phyloP scores from a whole-genome alignment of 129 eudicot genomes.

The Pittosporum tobira region DNA sequence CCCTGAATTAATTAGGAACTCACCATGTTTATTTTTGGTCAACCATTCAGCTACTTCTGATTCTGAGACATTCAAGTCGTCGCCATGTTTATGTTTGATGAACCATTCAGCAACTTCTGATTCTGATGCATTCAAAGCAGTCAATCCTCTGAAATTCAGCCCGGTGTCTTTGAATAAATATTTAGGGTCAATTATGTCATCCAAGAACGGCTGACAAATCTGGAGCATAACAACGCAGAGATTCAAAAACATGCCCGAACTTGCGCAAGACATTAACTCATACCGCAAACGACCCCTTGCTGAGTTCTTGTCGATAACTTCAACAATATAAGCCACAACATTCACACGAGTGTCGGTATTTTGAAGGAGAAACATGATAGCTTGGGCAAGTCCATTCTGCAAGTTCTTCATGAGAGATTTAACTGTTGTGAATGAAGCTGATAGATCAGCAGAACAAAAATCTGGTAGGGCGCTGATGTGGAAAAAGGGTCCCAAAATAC shows the following conservation, averaged over 20 bases:
- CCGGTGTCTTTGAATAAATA: slow-evolving; percentile 64
- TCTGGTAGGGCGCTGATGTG: slow-evolving; percentile 97
- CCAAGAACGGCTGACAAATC: slow-evolving; percentile 87
- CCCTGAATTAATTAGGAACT: slow-evolving; percentile 80
- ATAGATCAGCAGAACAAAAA: slow-evolving; percentile 88
- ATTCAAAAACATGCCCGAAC: slow-evolving; percentile 96
- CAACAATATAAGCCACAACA: slow-evolving; percentile 70
- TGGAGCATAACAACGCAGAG: slow-evolving; percentile 95
- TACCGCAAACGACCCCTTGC: slow-evolving; percentile 85
- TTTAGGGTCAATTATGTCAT: slow-evolving; percentile 87
- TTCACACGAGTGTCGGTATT: slow-evolving; percentile 72
- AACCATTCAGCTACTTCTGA: too few relatives aligned
- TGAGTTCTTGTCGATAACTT: slow-evolving; percentile 78
- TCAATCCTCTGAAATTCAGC: slow-evolving; percentile 72
- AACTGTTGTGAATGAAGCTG: slow-evolving; percentile 85
- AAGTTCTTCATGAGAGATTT: slow-evolving; percentile 74
- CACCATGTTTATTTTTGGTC: slow-evolving; percentile 42
- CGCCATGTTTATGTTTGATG: slow-evolving; percentile 22
- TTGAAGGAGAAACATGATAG: slow-evolving; percentile 64
- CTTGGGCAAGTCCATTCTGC: slow-evolving; percentile 71
- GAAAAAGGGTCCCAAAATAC: slow-evolving; percentile 91
- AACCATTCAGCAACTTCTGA: slow-evolving; percentile 83
- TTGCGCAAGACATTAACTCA: slow-evolving; percentile 55
- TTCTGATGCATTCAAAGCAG: slow-evolving; percentile 93
- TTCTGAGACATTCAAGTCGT: slow-evolving; percentile 9